Base-by-base conservation (phyloP, 208 protist genomes). In the Leishmania amazonensis region DNA sequence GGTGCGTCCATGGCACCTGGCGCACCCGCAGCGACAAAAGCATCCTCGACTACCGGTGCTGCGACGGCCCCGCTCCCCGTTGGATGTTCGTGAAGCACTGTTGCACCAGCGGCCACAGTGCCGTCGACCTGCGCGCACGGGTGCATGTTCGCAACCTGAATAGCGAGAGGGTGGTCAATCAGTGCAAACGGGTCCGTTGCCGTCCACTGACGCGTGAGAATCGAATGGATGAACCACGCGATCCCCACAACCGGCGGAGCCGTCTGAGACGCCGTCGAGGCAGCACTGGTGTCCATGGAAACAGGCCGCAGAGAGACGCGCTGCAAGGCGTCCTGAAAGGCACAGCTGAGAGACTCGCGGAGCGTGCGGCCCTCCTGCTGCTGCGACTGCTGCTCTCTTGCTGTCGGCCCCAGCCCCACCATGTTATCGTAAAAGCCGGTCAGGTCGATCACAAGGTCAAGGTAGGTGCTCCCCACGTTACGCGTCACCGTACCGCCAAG, bases 401-500 rank as follows among this genome's bases (percentile, higher is more conserved):
- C 21, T 21, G 58, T 64, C 42, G 28, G 67, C 6, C 80, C 83
- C 17, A 80, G 71, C 49, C 81, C 74, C 17, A 64, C 70, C 31
- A 78, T 80, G 47, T 72, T 68, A 9, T 82, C 75, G 75, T 85
- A 90, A 60, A 91, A 87, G 38, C 83, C 83, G 17, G 78, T 82
- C 51, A 96, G 83, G 80, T 94, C 82, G 4, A 96, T 74, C 35
- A 94, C 86, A 0, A 88, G 75, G 35, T 91, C 87, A 0, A 96
- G 81, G 70, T 89, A 83, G 15, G 77, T 71, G 62, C 88, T 88
- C 49, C 71, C 75, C 19, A 86, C 57, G 70, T 80, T 89, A 62
- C 90, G 86, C 53, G 89, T 90, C 19, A 94, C 85, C 64, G 88
- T 88, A 7, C 91, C 93, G 45, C 93, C 93, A 31, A 96, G 86